Evolutionary conservation across 2,329 filamentous ascomycete species (phyloP).

Genomic region (Fusarium anguioides): DNA sequence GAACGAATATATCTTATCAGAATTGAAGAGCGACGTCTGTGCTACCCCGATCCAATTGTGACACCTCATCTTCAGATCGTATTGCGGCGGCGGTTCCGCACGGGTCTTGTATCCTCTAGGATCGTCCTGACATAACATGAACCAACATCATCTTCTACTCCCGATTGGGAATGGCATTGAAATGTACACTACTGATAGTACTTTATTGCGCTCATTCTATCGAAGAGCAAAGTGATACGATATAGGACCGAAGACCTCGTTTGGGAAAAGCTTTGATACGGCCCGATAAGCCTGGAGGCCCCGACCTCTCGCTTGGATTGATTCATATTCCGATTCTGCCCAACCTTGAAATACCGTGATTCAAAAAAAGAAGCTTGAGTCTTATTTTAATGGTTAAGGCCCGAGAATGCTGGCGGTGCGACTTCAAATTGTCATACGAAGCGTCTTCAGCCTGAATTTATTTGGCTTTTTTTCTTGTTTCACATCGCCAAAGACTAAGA

Average conservation of each 20-base stretch:
- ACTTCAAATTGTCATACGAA: fast-evolving
- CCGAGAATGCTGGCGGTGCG: fast-evolving
- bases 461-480: background rate
- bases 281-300: background rate
- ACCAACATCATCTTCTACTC: background rate
- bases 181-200: background rate
- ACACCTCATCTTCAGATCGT: background rate
- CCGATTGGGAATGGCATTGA: background rate
- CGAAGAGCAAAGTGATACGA: background rate
- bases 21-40: background rate
- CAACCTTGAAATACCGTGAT: background rate
- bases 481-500: background rate
- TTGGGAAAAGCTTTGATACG: background rate
- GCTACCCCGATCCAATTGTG: background rate
- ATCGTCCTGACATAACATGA: background rate
- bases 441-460: no score
- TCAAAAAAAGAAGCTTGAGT: fast-evolving
- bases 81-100: slow-evolving; percentile 3
- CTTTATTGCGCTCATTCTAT: no score
- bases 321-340: background rate
- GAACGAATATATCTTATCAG: background rate
- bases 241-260: no score
- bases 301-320: background rate
- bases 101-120: background rate
- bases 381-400: background rate